Evolutionary conservation across 441 rosid species (phyloP).

Genomic region (Raphanus hybrid): DNA sequence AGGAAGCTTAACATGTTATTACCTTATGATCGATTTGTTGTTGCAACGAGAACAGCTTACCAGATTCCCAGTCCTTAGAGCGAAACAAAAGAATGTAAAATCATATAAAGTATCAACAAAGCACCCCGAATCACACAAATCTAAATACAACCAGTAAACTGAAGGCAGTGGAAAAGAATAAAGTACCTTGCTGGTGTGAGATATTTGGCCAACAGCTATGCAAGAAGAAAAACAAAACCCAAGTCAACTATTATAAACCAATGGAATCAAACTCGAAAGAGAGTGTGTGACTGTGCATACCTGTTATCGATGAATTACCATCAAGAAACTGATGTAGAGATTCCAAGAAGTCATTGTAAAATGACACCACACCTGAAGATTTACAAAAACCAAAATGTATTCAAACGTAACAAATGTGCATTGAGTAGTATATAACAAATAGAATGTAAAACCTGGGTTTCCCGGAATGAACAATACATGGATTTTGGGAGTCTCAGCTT

Average conservation of each 20-base stretch:
- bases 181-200: constrained; percentile 75
- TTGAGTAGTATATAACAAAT: not conserved
- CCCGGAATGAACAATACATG: constrained; percentile 77
- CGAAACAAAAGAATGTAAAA: too few species aligned
- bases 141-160: not conserved
- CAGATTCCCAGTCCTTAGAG: too few species aligned
- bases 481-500: constrained; percentile 60
- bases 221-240: constrained; percentile 15
- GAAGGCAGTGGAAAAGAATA: not conserved
- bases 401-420: not conserved
- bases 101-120: too few species aligned
- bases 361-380: constrained; percentile 63
- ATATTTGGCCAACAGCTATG: constrained; percentile 74
- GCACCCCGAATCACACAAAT: too few species aligned
- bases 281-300: constrained; percentile 35
- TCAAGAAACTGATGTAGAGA: constrained; percentile 64
- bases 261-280: not conserved
- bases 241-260: constrained; percentile 17
- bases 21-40: too few species aligned
- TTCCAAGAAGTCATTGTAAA: constrained; percentile 81
- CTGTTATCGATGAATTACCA: constrained; percentile 64
- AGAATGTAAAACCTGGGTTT: constrained; percentile 63
- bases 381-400: not conserved
- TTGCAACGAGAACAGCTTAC: too few species aligned
- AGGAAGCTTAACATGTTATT: too few species aligned